Evolutionary conservation across 2,329 filamentous ascomycete species (phyloP).

Genomic region (Fusarium graminum): DNA sequence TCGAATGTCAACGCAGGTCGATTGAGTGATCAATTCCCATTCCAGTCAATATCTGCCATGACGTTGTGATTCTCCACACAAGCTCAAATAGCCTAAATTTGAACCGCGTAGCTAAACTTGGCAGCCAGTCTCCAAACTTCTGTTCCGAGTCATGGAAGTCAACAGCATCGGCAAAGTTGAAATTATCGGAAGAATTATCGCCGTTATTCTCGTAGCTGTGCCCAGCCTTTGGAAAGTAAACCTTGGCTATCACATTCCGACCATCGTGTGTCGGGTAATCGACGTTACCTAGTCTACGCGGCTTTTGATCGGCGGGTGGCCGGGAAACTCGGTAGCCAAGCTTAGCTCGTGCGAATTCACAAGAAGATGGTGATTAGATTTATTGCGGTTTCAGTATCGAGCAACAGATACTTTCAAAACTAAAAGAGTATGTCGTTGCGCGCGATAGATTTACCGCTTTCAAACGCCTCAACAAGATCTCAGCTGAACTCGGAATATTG

Average conservation of each 20-base stretch:
- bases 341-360: not conserved
- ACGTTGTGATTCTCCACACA: slow-evolving; percentile 26
- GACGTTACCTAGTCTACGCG: not conserved
- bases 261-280: not conserved
- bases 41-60: slow-evolving; percentile 19
- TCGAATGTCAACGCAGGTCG: slow-evolving; percentile 1
- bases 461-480: not conserved
- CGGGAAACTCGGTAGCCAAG: slow-evolving; percentile 6
- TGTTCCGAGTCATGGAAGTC: not conserved
- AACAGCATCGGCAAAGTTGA: not conserved
- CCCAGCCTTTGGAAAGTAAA: not conserved
- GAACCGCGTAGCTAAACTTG: not conserved
- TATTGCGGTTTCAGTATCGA: not conserved
- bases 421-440: not conserved
- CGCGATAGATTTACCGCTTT: not conserved
- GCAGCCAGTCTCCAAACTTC: not conserved
- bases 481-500: not conserved
- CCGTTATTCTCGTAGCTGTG: slow-evolving; percentile 31
- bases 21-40: slow-evolving; percentile 17
- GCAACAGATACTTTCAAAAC: no score
- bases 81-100: slow-evolving; percentile 31
- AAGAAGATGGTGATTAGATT: not conserved
- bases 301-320: slow-evolving; percentile 4
- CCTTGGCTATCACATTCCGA: slow-evolving; percentile 27
- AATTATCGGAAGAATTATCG: not conserved